Evolutionary conservation across 345 rosid genomes (phyloP).

Genomic region (Brassica juncea): DNA sequence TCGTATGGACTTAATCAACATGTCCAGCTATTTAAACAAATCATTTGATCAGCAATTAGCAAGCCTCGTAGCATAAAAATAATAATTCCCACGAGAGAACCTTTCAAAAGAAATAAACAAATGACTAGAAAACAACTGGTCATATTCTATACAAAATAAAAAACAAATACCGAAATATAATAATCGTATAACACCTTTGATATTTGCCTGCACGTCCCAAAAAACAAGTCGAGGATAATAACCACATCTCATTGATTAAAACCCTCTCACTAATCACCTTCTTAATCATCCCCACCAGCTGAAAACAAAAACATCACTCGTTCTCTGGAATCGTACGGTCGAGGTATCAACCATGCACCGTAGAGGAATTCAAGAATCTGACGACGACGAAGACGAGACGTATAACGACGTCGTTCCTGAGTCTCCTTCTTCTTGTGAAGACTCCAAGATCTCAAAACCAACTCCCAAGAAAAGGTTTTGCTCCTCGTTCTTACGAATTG

Average conservation of each 20-base stretch:
- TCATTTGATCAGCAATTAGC: slow-evolving; percentile 13
- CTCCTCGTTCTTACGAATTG: not conserved
- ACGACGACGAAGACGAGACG: slow-evolving; percentile 43
- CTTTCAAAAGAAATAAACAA: slow-evolving; percentile 33
- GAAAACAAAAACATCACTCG: not conserved
- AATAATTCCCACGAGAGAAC: slow-evolving; percentile 35
- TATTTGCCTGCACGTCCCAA: slow-evolving; percentile 48
- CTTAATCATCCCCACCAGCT: slow-evolving; percentile 23
- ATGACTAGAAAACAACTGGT: slow-evolving; percentile 37
- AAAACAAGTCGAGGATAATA: slow-evolving; percentile 35
- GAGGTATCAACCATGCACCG: slow-evolving; percentile 36
- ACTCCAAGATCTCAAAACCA: slow-evolving; percentile 43
- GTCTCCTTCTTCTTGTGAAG: slow-evolving; percentile 56
- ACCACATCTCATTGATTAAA: slow-evolving; percentile 39
- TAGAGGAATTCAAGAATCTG: slow-evolving; percentile 36
- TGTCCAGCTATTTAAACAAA: slow-evolving; percentile 42
- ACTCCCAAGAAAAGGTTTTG: slow-evolving; percentile 58
- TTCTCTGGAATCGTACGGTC: slow-evolving; percentile 12
- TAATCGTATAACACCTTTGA: slow-evolving; percentile 29
- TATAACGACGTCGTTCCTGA: slow-evolving; percentile 43
- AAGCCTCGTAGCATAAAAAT: slow-evolving; percentile 14
- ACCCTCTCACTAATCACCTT: slow-evolving; percentile 43
- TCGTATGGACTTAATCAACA: slow-evolving; percentile 44
- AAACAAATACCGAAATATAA: slow-evolving; percentile 6
- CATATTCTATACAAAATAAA: slow-evolving; percentile 28